A percentile compares a stretch with the other conserved stretches of the same genome.
Conservation (phyloP, 2,329 filamentous ascomycete species). For the Fusarium pseudoanthophilum region DNA sequence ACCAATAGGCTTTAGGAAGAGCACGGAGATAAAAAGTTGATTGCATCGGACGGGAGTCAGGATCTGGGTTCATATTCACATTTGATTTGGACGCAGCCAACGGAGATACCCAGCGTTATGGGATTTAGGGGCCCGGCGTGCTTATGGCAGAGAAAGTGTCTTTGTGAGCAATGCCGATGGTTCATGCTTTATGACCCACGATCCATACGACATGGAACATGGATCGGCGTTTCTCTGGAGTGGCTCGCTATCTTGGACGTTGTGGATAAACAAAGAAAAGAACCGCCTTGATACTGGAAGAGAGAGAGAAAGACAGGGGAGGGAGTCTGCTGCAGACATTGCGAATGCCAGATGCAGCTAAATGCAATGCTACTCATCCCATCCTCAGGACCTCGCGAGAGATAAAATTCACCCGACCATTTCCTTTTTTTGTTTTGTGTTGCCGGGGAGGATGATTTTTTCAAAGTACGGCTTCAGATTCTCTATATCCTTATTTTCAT, state of each 20-base stretch:
- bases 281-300: constrained; percentile 37
- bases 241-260: constrained; percentile 40
- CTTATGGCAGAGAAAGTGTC: constrained; percentile 29
- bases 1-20: constrained; percentile 32
- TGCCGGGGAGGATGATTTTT: constrained; percentile 43
- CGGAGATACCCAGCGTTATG: constrained; percentile 38
- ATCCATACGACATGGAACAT: constrained; percentile 39
- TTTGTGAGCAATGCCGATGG: constrained; percentile 35
- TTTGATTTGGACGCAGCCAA: constrained; percentile 40
- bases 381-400: constrained; percentile 42
- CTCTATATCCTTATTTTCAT: constrained; percentile 48
- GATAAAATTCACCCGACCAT: constrained; percentile 33
- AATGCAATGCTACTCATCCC: constrained; percentile 21
- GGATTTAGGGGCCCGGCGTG: constrained; percentile 28
- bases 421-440: constrained; percentile 41
- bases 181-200: constrained; percentile 42
- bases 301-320: constrained; percentile 41
- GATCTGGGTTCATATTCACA: constrained; percentile 48
- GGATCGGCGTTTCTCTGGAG: constrained; percentile 41
- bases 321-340: constrained; percentile 24
- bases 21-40: constrained; percentile 41
- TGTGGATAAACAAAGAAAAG: constrained; percentile 42
- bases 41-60: constrained; percentile 55
- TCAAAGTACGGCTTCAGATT: constrained; percentile 42
- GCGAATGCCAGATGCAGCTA: constrained; percentile 24